phyloP scores from a whole-genome alignment of 163 green algal species.

The Chlorella variabilis region DNA sequence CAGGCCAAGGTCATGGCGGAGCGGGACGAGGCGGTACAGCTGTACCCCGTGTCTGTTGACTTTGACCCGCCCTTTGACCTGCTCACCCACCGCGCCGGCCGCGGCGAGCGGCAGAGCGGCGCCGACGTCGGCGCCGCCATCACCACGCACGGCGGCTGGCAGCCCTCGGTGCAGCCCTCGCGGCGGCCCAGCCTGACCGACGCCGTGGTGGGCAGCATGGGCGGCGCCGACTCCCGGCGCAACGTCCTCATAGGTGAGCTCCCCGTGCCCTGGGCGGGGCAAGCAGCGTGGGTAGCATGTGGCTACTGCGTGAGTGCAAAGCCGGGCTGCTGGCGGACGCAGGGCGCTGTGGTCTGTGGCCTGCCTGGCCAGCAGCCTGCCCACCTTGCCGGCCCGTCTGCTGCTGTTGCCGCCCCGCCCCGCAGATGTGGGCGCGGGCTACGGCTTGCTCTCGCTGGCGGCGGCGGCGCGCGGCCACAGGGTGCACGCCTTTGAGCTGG shows the following conservation, averaged over 20 bases:
- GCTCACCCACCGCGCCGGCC: conserved; percentile 50
- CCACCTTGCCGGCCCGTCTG: no score
- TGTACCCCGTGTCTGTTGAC: conserved; percentile 77
- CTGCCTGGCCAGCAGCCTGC: no score
- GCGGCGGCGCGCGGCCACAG: conserved; percentile 77
- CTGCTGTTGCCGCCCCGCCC: neutral
- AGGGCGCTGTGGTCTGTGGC: no score
- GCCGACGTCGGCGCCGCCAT: conserved; percentile 70
- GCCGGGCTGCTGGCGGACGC: no score
- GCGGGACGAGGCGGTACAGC: conserved; percentile 13
- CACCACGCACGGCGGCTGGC: conserved; percentile 80
- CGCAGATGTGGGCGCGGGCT: conserved; percentile 81
- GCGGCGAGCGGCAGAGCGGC: conserved; percentile 45
- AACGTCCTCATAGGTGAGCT: conserved; percentile 40
- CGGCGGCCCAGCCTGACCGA: conserved; percentile 71
- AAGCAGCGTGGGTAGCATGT: no score
- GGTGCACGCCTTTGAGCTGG: conserved; percentile 81
- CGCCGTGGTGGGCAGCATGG: conserved; percentile 75
- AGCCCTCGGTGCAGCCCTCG: conserved; percentile 66
- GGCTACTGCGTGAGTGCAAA: no score
- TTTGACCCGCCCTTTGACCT: conserved; percentile 85
- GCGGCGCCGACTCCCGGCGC: neutral
- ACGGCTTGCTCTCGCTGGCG: conserved; percentile 83
- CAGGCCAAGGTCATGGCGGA: neutral
- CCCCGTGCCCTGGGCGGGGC: no score